phyloP scores from a whole-genome alignment of 495 filamentous ascomycete species.

The Podospora australis region DNA sequence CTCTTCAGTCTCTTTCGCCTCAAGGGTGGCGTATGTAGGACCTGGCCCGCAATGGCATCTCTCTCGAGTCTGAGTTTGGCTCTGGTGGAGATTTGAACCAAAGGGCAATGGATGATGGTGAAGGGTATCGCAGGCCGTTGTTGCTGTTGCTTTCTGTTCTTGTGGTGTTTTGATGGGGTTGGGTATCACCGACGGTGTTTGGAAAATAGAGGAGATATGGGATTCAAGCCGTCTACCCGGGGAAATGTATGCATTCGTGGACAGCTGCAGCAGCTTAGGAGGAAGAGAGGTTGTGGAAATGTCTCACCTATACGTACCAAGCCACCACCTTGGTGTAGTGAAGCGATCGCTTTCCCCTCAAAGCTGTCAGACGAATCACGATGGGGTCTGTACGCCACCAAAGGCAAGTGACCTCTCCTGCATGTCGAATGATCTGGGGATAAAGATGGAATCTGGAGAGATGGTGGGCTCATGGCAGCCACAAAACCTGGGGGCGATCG shows the following conservation, averaged over 20 bases:
- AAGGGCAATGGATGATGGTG: background rate
- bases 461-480: conserved; percentile 3
- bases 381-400: conserved; percentile 5
- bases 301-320: too few species aligned
- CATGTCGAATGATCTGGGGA: conserved; percentile 6
- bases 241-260: too few species aligned
- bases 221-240: background rate
- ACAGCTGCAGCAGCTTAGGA: too few species aligned
- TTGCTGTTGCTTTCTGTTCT: background rate
- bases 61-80: too few species aligned
- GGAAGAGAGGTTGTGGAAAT: background rate
- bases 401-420: conserved; percentile 1
- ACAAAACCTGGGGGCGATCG: conserved; percentile 7
- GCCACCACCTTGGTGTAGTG: too few species aligned
- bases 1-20: too few species aligned
- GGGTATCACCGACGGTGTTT: background rate
- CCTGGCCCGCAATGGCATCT: background rate
- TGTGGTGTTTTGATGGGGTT: too few species aligned
- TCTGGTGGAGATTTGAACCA: background rate
- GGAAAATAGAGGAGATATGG: background rate
- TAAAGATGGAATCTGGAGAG: background rate
- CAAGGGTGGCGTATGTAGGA: conserved; percentile 5
- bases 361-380: too few species aligned
- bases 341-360: too few species aligned
- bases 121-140: background rate